Percentiles rank a stretch among this genome's conserved stretches.
Conservation (phyloP, 169 alveolate species). For the Plasmodium knowlesi region DNA sequence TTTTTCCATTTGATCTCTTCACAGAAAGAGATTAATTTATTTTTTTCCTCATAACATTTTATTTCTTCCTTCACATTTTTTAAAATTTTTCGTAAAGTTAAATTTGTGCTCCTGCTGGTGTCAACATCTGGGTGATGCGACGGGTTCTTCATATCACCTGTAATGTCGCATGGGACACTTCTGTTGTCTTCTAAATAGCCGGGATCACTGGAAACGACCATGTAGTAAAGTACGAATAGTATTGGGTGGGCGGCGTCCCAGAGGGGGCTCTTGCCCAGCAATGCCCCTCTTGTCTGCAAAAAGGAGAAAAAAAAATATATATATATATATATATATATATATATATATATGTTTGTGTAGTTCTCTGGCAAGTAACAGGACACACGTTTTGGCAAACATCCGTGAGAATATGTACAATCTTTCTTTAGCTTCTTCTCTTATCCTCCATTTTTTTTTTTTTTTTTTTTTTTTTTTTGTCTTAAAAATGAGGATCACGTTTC, state of each 20-base stretch:
- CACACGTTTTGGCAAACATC: neutral
- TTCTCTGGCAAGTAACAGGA: neutral
- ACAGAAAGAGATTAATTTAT: constrained; percentile 4
- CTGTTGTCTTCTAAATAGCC: constrained; percentile 23
- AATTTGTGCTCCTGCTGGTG: neutral
- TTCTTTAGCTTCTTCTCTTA: neutral
- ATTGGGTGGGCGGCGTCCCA: constrained; percentile 31
- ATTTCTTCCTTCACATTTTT: constrained; percentile 38
- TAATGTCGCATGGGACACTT: neutral
- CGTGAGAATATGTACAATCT: neutral
- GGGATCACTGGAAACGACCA: constrained; percentile 55
- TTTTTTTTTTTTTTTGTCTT: neutral
- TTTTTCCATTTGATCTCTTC: constrained; percentile 21
- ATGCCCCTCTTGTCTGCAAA: constrained; percentile 1
- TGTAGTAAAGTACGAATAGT: constrained; percentile 26
- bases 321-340: too few species aligned
- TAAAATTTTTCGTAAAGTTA: constrained; percentile 11
- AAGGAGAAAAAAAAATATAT: neutral
- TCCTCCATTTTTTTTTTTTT: too few species aligned
- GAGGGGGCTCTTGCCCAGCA: neutral
- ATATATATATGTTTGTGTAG: neutral
- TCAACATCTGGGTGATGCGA: neutral
- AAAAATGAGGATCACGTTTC: neutral
- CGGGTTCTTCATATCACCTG: neutral
- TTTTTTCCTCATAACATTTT: constrained; percentile 26